Evolutionary conservation across 2,329 filamentous ascomycete genomes (phyloP), one percentile per base, ranked within the genome.

Genomic region (Aureobasidium uvarum): DNA sequence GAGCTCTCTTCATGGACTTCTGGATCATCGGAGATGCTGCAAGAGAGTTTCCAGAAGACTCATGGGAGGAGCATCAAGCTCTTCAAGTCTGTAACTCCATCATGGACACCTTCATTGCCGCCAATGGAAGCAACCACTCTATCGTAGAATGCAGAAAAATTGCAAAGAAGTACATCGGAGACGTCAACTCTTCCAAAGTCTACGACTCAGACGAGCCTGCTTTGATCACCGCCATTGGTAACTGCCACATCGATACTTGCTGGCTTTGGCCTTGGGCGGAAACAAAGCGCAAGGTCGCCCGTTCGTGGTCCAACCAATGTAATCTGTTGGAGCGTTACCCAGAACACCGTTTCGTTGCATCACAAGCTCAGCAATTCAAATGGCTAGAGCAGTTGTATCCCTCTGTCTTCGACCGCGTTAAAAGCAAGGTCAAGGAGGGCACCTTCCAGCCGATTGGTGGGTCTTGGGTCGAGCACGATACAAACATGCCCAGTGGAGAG

Each of bases 181-280:
- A 90, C 48, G 86, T 96, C 54, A 89, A 96, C 75, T 93, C 91
- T 6, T 83, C 89, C 62, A 86, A 91, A 69, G 92, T 99, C 11
- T 99, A 98, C 74, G 84, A 91, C 46, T 86, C 83, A 58, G 88
- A 86, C 68, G 88, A 88, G 31, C 83, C 89, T 39, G 86, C 91
- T 1, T 83, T 96, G 66, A 91, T 98, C 3, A 95, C 87, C 71
- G 94, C 87, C 41, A 94, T 98, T 69, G 95, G 95, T 0, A 92
- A 99, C 76, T 99, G 95, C 71, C 95, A 99, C 77, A 99, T 99
- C 70, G 95, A 98, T 78, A 96, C 90, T 33, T 97, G 94, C 78
- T 99, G 95, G 95, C 83, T 99, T 41, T 99, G 95, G 95, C 95
- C 95, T 0, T 99, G 92, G 85, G 95, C 90, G 11, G 95, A 99